Evolutionary conservation across 805 yeast genomes (phyloP), one percentile per base, ranked within the genome.

Genomic region (Citeromyces nyonsensis): DNA sequence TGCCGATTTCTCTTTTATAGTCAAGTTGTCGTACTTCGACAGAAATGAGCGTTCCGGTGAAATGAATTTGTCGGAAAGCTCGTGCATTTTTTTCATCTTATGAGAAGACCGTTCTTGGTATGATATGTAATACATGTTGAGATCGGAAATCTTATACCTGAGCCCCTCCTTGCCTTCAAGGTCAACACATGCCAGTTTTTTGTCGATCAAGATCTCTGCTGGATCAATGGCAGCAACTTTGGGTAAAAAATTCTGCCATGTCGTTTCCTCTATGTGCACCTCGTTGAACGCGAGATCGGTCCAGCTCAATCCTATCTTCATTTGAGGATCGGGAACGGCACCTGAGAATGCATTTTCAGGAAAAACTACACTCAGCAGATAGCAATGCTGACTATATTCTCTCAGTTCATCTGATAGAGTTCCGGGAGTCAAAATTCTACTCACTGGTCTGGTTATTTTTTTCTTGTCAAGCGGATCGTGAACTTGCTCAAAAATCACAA

Each of bases 401-500:
- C 88, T 57, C 38, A 88, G 75, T 43, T 88, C 96, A 44, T 83
- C 95, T 8, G 88, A 68, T 24, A 88, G 63, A 0, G 97, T 88
- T 1, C 98, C 98, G 0, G 96, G 95, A 0, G 96, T 78, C 2
- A 91, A 71, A 6, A 88, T 70, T 28, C 96, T 59, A 5, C 83
- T 66, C 0, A 91, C 72, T 24, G 81, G 75, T 30, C 98, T 59
- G 28, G 66, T 69, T 13, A 78, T 65, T 26, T 48, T 50, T 22
- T 55, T 57, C 6, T 42, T 40, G 3, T 40, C 42, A 2, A 40
- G 33, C 22, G 22, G 22, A 25, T 46, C 44, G 10, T 31, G 40
- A 27, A 52, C 61, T 51, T 88, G 93, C 42, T 82, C 91, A n/a
- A 83, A 71, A 5, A 86, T 62, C 0, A 88, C 94, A 0, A 85